These are phyloP conservation scores for Macadamia integrifolia DNA, from an alignment of 164 flowering plant genomes.

Conservation along the genomic window DNA sequence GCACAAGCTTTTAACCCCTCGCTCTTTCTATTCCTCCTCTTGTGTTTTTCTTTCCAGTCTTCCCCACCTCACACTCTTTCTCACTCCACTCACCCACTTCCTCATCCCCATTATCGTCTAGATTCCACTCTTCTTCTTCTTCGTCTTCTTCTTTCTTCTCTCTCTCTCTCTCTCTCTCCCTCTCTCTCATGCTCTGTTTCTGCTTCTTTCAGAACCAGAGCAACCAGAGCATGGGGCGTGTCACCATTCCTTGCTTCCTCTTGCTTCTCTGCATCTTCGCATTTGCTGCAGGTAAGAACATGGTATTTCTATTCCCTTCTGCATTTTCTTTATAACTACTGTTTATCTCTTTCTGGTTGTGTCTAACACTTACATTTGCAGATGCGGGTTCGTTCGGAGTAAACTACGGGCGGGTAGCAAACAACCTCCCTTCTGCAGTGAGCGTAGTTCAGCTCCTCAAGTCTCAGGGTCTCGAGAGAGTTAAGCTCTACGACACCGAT, in stretches of 20 bases:
- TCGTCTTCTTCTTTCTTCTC: too few relatives aligned
- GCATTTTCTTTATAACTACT: background rate
- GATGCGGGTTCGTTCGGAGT: conserved; percentile 59
- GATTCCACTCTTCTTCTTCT: background rate
- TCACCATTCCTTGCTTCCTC: background rate
- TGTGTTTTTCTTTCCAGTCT: background rate
- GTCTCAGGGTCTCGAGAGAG: conserved; percentile 44
- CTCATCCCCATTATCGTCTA: background rate
- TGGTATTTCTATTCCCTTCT: background rate
- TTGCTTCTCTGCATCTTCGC: conserved; percentile 1
- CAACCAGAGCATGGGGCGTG: conserved; percentile 1
- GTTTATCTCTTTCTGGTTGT: background rate
- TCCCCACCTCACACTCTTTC: background rate
- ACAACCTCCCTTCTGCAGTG: conserved; percentile 62
- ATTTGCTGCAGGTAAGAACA: conserved; percentile 7
- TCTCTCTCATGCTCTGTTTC: conserved; percentile 5
- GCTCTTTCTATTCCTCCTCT: too few relatives aligned
- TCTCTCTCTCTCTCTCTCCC: background rate
- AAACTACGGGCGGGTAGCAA: conserved; percentile 85
- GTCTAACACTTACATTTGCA: conserved; percentile 13
- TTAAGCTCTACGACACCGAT: conserved; percentile 84
- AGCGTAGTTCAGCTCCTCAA: conserved; percentile 73
- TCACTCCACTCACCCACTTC: background rate
- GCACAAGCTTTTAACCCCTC: too few relatives aligned
- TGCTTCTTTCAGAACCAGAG: background rate